Conservation (phyloP, 1,284 basidiomycete species). For the Trichosporon coremiiforme region DNA sequence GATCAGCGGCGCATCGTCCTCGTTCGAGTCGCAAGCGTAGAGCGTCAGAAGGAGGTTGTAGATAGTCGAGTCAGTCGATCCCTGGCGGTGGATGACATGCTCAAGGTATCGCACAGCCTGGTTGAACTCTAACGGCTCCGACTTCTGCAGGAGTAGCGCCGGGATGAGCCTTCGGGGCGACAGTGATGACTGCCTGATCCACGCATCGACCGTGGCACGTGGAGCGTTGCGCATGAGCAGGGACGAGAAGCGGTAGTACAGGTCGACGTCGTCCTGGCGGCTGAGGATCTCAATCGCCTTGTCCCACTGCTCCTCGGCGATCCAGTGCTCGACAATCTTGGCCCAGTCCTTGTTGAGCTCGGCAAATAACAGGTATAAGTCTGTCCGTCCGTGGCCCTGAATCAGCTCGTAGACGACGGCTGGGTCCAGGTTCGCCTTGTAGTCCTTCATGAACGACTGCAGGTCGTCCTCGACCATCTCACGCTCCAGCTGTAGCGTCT, state of each 20-base stretch:
- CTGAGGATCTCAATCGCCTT: slow-evolving; percentile 87
- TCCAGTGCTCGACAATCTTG: slow-evolving; percentile 88
- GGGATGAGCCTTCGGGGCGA: slow-evolving; percentile 86
- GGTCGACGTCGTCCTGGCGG: slow-evolving; percentile 78
- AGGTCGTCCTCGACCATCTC: slow-evolving; percentile 89
- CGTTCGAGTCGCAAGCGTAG: slow-evolving; percentile 62
- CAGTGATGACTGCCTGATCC: slow-evolving; percentile 77
- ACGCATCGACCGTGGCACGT: slow-evolving; percentile 86
- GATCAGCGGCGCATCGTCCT: slow-evolving; percentile 78
- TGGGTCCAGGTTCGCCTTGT: slow-evolving; percentile 83
- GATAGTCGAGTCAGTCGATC: slow-evolving; percentile 80
- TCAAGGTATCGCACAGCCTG: slow-evolving; percentile 87
- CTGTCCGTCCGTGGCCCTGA: slow-evolving; percentile 85
- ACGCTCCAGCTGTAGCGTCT: slow-evolving; percentile 80
- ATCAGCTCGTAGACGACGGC: slow-evolving; percentile 89
- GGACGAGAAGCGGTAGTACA: slow-evolving; percentile 91
- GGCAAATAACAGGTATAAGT: slow-evolving; percentile 90
- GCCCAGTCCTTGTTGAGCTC: slow-evolving; percentile 77
- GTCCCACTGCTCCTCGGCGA: slow-evolving; percentile 86
- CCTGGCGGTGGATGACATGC: slow-evolving; percentile 69
- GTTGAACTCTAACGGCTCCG: slow-evolving; percentile 59
- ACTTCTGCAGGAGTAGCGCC: slow-evolving; percentile 77
- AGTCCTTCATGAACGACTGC: slow-evolving; percentile 85
- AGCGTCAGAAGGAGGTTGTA: slow-evolving; percentile 94
- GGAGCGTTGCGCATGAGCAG: slow-evolving; percentile 84